phyloP scores from a whole-genome alignment of 176 grass and related monocot species.

The Lolium multiflorum region DNA sequence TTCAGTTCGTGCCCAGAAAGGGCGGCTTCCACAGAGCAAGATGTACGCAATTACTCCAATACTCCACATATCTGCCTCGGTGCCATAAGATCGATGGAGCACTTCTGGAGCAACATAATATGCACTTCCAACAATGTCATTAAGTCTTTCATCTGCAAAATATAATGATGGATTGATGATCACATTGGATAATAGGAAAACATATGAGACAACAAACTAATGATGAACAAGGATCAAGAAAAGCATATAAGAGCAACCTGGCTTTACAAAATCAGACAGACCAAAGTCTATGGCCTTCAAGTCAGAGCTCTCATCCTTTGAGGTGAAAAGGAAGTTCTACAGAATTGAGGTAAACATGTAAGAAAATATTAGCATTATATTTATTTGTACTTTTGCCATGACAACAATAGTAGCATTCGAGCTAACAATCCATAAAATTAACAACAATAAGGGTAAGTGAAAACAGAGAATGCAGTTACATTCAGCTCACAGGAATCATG shows the following conservation, averaged over 20 bases:
- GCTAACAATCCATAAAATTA: slow-evolving; percentile 2
- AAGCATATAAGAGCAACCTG: slow-evolving; percentile 54
- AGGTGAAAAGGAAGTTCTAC: slow-evolving; percentile 72
- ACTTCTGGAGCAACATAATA: slow-evolving; percentile 98
- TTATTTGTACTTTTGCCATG: background rate
- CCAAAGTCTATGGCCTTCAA: slow-evolving; percentile 83
- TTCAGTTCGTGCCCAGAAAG: slow-evolving; percentile 90
- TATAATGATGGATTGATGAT: slow-evolving; percentile 32
- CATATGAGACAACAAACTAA: background rate
- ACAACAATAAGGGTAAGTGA: background rate
- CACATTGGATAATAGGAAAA: slow-evolving; percentile 12
- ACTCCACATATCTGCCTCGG: slow-evolving; percentile 98
- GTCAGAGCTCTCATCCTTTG: slow-evolving; percentile 60
- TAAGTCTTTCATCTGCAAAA: slow-evolving; percentile 85
- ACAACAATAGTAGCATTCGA: slow-evolving; percentile 22
- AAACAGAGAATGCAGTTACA: slow-evolving; percentile 12
- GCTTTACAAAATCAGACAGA: slow-evolving; percentile 77
- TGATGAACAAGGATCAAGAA: slow-evolving; percentile 19
- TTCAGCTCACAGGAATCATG: slow-evolving; percentile 12
- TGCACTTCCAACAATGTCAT: slow-evolving; percentile 97
- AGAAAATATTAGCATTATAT: slow-evolving; percentile 22
- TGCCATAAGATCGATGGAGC: slow-evolving; percentile 82
- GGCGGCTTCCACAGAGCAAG: slow-evolving; percentile 88
- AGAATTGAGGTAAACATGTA: slow-evolving; percentile 16
- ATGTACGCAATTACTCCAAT: slow-evolving; percentile 95